A percentile compares a stretch with the other conserved stretches of the same genome.
Evolutionary conservation across 139 green algal genomes (phyloP).

Genomic region (Yamagishiella unicocca): DNA sequence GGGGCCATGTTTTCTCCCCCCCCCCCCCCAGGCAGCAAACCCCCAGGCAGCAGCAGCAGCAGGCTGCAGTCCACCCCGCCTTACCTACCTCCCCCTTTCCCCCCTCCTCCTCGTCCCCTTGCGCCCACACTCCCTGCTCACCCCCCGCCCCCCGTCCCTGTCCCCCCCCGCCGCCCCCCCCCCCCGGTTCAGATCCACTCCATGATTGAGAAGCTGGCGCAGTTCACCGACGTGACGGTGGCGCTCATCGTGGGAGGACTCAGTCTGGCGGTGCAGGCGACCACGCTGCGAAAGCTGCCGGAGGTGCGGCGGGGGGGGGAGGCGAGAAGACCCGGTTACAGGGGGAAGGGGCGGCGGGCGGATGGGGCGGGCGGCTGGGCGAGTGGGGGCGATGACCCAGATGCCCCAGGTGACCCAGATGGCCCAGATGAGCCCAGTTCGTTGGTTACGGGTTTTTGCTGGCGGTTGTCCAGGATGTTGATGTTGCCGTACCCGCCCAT

Average conservation of each 20-base stretch:
- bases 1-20: too few relatives aligned
- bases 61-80: too few relatives aligned
- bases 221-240: constrained; percentile 93
- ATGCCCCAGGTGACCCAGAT: too few relatives aligned
- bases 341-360: too few relatives aligned
- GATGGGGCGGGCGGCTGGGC: too few relatives aligned
- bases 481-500: not conserved
- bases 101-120: not conserved
- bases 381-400: too few relatives aligned
- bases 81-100: not conserved
- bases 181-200: constrained; percentile 83
- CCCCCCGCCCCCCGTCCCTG: not conserved
- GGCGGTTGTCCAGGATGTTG: not conserved
- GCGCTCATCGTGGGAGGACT: constrained; percentile 96
- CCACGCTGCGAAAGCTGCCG: constrained; percentile 40
- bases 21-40: too few relatives aligned
- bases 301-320: not conserved
- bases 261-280: constrained; percentile 85
- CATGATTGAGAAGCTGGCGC: constrained; percentile 93
- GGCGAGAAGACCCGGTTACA: too few relatives aligned
- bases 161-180: not conserved
- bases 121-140: not conserved
- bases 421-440: too few relatives aligned
- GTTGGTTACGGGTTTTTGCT: too few relatives aligned
- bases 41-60: too few relatives aligned